Base-by-base conservation (phyloP, 2,329 filamentous ascomycete species). In the Colletotrichum sp. region DNA sequence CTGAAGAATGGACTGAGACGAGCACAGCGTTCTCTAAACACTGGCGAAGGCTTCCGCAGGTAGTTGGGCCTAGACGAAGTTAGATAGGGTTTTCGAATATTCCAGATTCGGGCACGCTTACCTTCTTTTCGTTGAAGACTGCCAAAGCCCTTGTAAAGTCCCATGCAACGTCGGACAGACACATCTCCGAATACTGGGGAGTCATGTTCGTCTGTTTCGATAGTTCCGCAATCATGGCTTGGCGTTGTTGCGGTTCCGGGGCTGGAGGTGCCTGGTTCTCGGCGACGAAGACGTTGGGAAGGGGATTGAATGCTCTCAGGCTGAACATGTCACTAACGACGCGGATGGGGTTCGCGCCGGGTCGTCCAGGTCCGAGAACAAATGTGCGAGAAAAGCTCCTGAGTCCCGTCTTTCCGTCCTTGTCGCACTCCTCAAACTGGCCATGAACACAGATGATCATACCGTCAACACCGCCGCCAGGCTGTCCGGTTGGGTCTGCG, bases 301-400 rank as follows among this genome's bases (percentile, higher is more conserved):
- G 82, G 12, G 88, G 81, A 32, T 84, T 88, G 82, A 92, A 96
- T 8, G 93, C 91, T 78, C 94, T 91, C 66, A 98, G 85, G 16
- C 92, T 92, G 52, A 97, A 88, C 85, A 96, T 91, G 83, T 98
- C 96, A 82, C 91, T 96, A 78, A 96, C 89, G 48, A 98, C 94
- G 64, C 95, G 91, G 71, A 97, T 91, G 2, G 87, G 90, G 21
- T 91, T 91, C 61, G 89, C 87, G 7, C 92, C 89, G 1, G 92
- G 91, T 38, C 89, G 89, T 36, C 94, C 95, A 2, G 95, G 95
- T 0, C 95, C 95, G 21, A 98, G 88, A 55, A 96, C 87, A 81
- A 97, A 95, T 1, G 92, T 94, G 66, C 96, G 92, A 70, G 96
- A 95, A 83, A 98, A 98, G 82, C 94, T 95, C 76, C 95, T 93